Evolutionary conservation across 306 rosid species (phyloP).

Genomic region (Pyrus communis): DNA sequence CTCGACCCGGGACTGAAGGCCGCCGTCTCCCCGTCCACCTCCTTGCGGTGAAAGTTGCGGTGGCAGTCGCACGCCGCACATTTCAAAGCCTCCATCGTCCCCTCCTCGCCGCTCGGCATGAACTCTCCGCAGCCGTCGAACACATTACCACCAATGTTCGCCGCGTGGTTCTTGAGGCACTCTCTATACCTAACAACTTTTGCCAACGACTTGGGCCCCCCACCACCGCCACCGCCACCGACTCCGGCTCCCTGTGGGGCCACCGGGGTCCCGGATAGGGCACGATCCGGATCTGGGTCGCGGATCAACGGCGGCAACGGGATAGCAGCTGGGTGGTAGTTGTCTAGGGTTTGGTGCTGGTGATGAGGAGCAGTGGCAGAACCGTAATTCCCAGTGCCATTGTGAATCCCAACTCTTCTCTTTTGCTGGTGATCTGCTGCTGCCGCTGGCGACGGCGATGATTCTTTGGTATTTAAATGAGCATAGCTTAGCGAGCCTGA

Average conservation of each 20-base stretch:
- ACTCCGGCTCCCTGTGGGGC: neutral
- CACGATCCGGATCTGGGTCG: slow-evolving; percentile 24
- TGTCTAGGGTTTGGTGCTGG: slow-evolving; percentile 27
- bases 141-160: slow-evolving; percentile 38
- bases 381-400: slow-evolving; percentile 13
- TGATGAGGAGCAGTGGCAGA: neutral
- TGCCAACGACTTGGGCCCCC: slow-evolving; percentile 6
- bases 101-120: slow-evolving; percentile 52
- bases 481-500: slow-evolving; percentile 16
- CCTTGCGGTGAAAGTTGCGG: slow-evolving; percentile 48
- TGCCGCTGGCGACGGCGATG: neutral
- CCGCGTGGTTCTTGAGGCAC: slow-evolving; percentile 53
- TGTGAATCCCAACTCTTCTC: slow-evolving; percentile 14
- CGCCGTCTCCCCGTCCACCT: slow-evolving; percentile 37
- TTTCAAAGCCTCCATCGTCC: slow-evolving; percentile 41
- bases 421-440: neutral
- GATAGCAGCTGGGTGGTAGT: neutral
- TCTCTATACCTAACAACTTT: slow-evolving; percentile 27
- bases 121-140: slow-evolving; percentile 55
- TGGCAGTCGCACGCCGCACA: slow-evolving; percentile 53
- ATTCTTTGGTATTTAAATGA: slow-evolving; percentile 14
- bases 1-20: slow-evolving; percentile 25
- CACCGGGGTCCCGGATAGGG: neutral
- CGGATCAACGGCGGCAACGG: slow-evolving; percentile 1
- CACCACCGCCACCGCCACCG: neutral